phyloP scores from a whole-genome alignment of 768 basidiomycete genomes.

The Dentipellis sp. region DNA sequence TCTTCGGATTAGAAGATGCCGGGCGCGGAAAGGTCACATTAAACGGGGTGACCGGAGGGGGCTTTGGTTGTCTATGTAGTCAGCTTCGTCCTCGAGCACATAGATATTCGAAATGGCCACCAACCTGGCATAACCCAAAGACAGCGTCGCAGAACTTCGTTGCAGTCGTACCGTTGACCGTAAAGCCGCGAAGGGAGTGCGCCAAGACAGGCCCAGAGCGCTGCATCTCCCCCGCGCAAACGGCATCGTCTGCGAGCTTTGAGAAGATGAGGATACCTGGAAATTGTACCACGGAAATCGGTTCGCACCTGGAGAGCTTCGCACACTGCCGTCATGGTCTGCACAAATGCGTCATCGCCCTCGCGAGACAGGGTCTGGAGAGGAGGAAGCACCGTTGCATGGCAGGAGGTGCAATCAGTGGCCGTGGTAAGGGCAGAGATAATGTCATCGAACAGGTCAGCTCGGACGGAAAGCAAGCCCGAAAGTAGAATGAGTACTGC shows the following conservation, averaged over 20 bases:
- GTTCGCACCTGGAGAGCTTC: background rate
- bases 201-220: conserved; percentile 1
- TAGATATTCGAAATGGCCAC: background rate
- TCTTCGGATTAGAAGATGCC: background rate
- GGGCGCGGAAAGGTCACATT: background rate
- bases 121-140: conserved; percentile 2
- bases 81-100: too few relatives aligned
- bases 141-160: conserved; percentile 1
- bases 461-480: background rate
- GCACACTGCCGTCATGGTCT: background rate
- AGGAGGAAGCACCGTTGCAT: background rate
- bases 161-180: background rate
- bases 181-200: background rate
- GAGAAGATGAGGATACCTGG: background rate
- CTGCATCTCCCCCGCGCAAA: background rate
- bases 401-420: background rate
- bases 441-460: background rate
- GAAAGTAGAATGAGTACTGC: too few relatives aligned
- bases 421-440: background rate
- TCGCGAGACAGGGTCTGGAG: background rate
- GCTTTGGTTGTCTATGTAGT: background rate
- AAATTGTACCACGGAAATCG: too few relatives aligned
- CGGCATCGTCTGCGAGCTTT: conserved; percentile 1
- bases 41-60: conserved; percentile 1
- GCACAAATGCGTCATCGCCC: background rate